Evolutionary conservation across 192 early-diverging fungal genomes (phyloP), one percentile per base, ranked within the genome.

Genomic region (Backusella sp.): DNA sequence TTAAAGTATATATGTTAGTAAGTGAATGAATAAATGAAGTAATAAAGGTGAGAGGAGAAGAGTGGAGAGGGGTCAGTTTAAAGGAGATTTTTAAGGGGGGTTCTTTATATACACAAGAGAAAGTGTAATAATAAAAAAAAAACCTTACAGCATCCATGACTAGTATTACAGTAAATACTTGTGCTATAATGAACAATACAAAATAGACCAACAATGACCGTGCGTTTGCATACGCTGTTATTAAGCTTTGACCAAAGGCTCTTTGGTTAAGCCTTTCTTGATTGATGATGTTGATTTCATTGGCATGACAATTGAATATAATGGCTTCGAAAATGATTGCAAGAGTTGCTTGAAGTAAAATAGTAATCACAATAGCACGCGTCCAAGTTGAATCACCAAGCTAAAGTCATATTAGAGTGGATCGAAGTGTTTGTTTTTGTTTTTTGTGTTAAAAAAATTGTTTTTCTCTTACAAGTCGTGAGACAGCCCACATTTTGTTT

Each of bases 121-220:
- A 53, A 53, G n/a, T 17, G 49, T 44, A 44, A 37, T 7, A 39
- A n/a, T 15, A 19, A 52, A n/a, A 52, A 52, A 56, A 21, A 1
- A 23, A 14, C 2, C 67, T 66, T 72, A 93, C 92, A 30, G 96
- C 96, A 85, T 98, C 96, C 82, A 91, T 88, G 80, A 91, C 89
- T 56, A 98, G 85, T 39, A 90, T 88, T 34, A 96, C 85, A 66
- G 91, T 90, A 76, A 96, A 98, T 34, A 98, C 53, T 79, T 96
- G 94, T 7, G 94, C 92, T 1, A 94, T 84, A 36, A 95, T 94
- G 76, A 98, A 98, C 30, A 98, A 87, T 1, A 93, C 85, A 82
- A 95, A 88, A 82, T 98, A 98, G 26, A 96, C 94, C 28, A 92
- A 87, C 21, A 94, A 66, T 9, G 84, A 85, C 19, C 77, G 68